Evolutionary conservation across 2,329 filamentous ascomycete species (phyloP).

Genomic region (Trichoderma pleuroti): DNA sequence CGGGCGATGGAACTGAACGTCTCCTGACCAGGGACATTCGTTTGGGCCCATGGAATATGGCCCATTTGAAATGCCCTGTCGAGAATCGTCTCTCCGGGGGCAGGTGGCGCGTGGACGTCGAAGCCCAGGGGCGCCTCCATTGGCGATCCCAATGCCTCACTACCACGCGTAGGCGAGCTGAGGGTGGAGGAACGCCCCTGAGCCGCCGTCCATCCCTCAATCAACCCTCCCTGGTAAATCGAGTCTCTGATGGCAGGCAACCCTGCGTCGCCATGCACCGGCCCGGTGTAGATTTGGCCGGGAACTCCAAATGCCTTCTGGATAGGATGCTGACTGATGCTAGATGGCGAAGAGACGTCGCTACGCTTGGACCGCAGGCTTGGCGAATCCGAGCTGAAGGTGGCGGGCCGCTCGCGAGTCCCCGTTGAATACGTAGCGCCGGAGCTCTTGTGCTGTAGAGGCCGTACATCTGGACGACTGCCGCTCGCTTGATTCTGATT

Average conservation of each 20-base stretch:
- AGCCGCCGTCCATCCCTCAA: slow-evolving; percentile 59
- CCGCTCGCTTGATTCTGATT: slow-evolving; percentile 36
- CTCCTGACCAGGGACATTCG: slow-evolving; percentile 53
- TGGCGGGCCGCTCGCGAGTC: slow-evolving; percentile 46
- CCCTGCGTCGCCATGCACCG: slow-evolving; percentile 53
- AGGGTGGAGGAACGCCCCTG: slow-evolving; percentile 57
- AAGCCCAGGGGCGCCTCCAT: slow-evolving; percentile 37
- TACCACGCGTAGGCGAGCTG: slow-evolving; percentile 53
- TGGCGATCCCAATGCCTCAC: slow-evolving; percentile 54
- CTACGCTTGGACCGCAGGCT: slow-evolving; percentile 61
- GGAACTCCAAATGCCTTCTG: slow-evolving; percentile 38
- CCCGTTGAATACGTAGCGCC: slow-evolving; percentile 47
- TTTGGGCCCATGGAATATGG: slow-evolving; percentile 59
- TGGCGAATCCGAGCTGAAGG: slow-evolving; percentile 55
- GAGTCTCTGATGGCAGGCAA: slow-evolving; percentile 50
- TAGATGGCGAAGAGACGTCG: slow-evolving; percentile 58
- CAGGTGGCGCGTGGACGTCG: slow-evolving; percentile 49
- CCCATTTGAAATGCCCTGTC: slow-evolving; percentile 63
- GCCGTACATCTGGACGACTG: slow-evolving; percentile 26
- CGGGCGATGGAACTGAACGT: slow-evolving; percentile 62
- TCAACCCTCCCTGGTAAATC: slow-evolving; percentile 53
- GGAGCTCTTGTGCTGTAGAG: slow-evolving; percentile 48
- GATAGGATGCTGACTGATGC: slow-evolving; percentile 40
- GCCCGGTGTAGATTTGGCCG: slow-evolving; percentile 49
- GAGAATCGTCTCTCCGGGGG: slow-evolving; percentile 61